Evolutionary conservation across 169 alveolate species (phyloP).

Genomic region (Pseudocohnilembus persalinus): DNA sequence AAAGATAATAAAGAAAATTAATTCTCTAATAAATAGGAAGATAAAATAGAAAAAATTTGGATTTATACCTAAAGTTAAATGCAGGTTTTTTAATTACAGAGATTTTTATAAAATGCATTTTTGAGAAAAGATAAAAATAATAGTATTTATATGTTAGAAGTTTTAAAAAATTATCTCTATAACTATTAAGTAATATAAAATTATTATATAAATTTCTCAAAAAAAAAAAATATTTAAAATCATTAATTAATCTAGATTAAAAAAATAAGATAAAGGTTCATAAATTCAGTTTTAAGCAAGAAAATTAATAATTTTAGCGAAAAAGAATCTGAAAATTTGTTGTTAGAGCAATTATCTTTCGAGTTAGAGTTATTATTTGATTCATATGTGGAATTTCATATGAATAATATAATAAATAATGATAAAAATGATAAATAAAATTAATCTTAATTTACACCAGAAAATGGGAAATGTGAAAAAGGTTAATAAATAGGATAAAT

Average conservation of each 20-base stretch:
- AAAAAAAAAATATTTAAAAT: too few relatives aligned
- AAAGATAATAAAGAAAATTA: too few relatives aligned
- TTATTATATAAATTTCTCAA: too few relatives aligned
- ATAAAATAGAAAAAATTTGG: neutral
- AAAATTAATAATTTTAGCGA: neutral
- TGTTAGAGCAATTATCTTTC: neutral
- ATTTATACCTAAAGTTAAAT: neutral
- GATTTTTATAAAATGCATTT: neutral
- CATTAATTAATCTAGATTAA: neutral
- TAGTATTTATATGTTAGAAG: neutral
- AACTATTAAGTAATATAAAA: neutral
- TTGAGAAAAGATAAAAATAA: neutral
- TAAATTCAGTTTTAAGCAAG: neutral
- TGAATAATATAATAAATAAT: neutral
- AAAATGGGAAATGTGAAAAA: too few relatives aligned
- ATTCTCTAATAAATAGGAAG: neutral
- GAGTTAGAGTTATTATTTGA: neutral
- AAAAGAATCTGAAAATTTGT: slow-evolving; percentile 3
- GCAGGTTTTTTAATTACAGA: neutral
- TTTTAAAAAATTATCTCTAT: too few relatives aligned
- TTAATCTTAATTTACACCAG: neutral
- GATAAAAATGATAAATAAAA: neutral
- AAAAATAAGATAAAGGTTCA: neutral
- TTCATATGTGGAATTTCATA: neutral
- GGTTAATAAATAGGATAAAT: too few relatives aligned